Conservation (phyloP, 345 rosid species). For the Boechera stricta region DNA sequence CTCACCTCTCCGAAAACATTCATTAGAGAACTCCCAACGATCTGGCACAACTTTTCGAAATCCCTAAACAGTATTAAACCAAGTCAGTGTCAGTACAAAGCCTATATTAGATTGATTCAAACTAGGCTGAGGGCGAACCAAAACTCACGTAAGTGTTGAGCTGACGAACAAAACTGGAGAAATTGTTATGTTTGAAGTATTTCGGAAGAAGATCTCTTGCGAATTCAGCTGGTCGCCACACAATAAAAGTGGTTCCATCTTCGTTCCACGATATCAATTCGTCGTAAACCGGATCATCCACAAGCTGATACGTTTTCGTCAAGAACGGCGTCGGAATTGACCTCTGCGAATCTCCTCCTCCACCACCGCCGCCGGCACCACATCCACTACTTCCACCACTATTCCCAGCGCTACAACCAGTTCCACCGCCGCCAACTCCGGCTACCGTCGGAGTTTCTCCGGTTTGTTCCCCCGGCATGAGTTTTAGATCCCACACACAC, state of each 20-base stretch:
- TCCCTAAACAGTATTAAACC: slow-evolving; percentile 53
- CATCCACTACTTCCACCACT: slow-evolving; percentile 47
- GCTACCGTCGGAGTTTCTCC: slow-evolving; percentile 57
- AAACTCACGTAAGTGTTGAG: slow-evolving; percentile 90
- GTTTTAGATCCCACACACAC: slow-evolving; percentile 36
- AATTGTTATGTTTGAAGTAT: slow-evolving; percentile 92
- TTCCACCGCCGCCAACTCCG: slow-evolving; percentile 44
- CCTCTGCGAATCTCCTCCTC: slow-evolving; percentile 66
- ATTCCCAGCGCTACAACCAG: slow-evolving; percentile 45
- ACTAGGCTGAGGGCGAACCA: not conserved
- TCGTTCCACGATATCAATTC: slow-evolving; percentile 92
- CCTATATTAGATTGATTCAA: not conserved
- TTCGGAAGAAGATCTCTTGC: slow-evolving; percentile 92
- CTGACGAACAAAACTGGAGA: slow-evolving; percentile 96
- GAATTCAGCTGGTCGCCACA: slow-evolving; percentile 94
- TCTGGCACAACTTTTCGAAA: slow-evolving; percentile 93
- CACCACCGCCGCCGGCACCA: slow-evolving; percentile 40
- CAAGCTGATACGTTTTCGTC: slow-evolving; percentile 85
- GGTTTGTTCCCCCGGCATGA: slow-evolving; percentile 71
- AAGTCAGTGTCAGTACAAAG: not conserved
- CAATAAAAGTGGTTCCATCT: slow-evolving; percentile 85
- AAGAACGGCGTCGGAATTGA: slow-evolving; percentile 91
- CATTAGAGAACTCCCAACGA: slow-evolving; percentile 95
- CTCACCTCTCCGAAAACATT: slow-evolving; percentile 77
- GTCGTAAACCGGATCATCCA: slow-evolving; percentile 73